phyloP scores from a whole-genome alignment of 306 rosid genomes.

The Malus fusca region DNA sequence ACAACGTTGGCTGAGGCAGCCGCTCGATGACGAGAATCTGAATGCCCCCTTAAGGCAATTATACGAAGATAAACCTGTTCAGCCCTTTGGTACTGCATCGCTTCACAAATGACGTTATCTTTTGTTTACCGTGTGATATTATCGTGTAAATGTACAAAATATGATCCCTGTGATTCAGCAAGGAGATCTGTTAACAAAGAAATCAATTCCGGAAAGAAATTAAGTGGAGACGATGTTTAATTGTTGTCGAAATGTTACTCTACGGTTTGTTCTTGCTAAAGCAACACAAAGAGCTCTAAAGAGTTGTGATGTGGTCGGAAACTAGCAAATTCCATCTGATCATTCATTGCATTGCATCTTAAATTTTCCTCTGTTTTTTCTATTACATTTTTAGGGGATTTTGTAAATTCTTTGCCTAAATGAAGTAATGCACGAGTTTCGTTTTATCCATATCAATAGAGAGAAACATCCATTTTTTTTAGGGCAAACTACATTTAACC shows the following conservation, averaged over 20 bases:
- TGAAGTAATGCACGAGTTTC: too few relatives aligned
- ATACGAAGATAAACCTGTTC: background rate
- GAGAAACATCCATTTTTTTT: too few relatives aligned
- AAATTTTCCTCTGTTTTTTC: too few relatives aligned
- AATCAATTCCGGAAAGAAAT: background rate
- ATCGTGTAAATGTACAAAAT: background rate
- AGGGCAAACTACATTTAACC: too few relatives aligned
- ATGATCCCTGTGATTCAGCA: background rate
- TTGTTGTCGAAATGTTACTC: background rate
- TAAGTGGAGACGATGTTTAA: background rate
- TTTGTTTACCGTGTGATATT: background rate
- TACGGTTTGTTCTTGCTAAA: background rate
- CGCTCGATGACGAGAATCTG: constrained; percentile 20
- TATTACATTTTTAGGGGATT: too few relatives aligned
- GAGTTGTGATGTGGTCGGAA: too few relatives aligned
- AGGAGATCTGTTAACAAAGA: background rate
- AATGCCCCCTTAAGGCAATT: background rate
- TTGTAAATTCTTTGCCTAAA: too few relatives aligned
- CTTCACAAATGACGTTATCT: background rate
- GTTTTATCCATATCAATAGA: too few relatives aligned
- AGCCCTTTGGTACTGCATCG: background rate
- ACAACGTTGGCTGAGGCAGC: constrained; percentile 46
- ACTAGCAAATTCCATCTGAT: too few relatives aligned
- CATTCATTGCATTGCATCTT: too few relatives aligned
- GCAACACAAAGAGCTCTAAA: too few relatives aligned